Base-by-base conservation (phyloP, 1,284 basidiomycete species). In the Marasmius oreades region DNA sequence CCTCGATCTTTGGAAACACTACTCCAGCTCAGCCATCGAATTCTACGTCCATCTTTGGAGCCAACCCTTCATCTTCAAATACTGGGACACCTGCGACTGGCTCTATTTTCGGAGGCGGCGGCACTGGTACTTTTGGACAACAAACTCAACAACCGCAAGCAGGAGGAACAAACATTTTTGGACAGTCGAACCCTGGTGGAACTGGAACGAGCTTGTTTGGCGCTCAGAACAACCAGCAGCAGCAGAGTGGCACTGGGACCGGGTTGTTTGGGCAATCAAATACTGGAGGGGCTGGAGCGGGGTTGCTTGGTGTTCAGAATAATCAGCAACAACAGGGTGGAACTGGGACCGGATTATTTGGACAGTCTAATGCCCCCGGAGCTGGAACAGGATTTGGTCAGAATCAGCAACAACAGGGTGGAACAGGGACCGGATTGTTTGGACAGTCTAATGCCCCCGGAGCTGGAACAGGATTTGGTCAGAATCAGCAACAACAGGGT, bases 331-430 rank as follows among this genome's bases (percentile, higher is more conserved):
- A 55, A 5, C 42, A 56, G 10, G 46, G 59, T 6, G 47, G 57
- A 6, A 50, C 59, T 14, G 56, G 55, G 8, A 60, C 64, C 31
- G 58, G 60, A 23, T 52, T 71, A 18, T 72, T 71, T 62, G 69
- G 69, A 10, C 67, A 63, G 18, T 56, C 65, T 24, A 67, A 68
- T 42, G 67, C 68, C 23, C 56, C 50, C 26, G 58, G 26, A 46
- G 39, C 58, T 63, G 51, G 66, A 64, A 63, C 68, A 1, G 66
- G 69, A 16, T 77, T 78, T 56, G 74, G 74, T n/a, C 63, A 62
- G 43, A 48, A 55, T 24, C 61, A 59, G 59, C 67, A 23, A 18
- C 39, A 42, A 43, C 39, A 42, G 46, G 63, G 66, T 51, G 68
- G 67, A 24, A 57, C 52, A 31, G 51, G 66, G 64, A 63, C 67